Evolutionary conservation across 352 stramenopile species (phyloP), one percentile per base, ranked within the genome.

Genomic region (Phytophthora rubi): DNA sequence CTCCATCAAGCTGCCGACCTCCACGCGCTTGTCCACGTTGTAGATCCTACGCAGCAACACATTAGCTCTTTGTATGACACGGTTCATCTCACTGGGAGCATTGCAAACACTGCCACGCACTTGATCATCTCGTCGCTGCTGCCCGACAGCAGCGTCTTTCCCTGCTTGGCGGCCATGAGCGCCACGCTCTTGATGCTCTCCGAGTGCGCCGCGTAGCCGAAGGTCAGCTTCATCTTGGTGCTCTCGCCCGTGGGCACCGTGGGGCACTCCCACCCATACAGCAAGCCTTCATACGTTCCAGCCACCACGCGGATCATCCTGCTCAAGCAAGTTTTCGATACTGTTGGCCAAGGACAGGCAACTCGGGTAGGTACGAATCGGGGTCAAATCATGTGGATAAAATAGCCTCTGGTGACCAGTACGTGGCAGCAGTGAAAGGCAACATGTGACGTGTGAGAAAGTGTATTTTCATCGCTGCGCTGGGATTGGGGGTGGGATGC

Each of bases 61-160:
- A 53, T 62, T 52, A 62, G 13, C 21, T 39, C 16, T 10, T 62
- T 64, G 56, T 44, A 9, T 44, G 35, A 44, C 35, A 4, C 23
- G 35, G 37, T 48, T 32, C 23, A 53, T 16, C 3, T 4, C 51
- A 28, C 37, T 59, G 7, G 15, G 33, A 7, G 23, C 39, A 67
- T 57, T 68, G 52, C 32, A 57, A 61, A 55, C n/a, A 12, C 9
- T 21, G 9, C 52, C 16, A 70, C 78, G 57, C 62, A 96, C 89
- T 95, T 96, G 84, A 97, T 92, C 76, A 89, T 91, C 75, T 97
- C 89, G 77, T 97, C 89, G 61, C 82, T 93, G 68, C 77, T 71
- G 61, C 89, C 89, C 9, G 85, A 95, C 51, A 97, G 73, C 59
- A 97, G 77, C 53, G 84, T 92, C 73, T 92, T 93, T 72, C 87